Conservation (phyloP, 1,284 basidiomycete genomes). For the Anthracocystis setariae region DNA sequence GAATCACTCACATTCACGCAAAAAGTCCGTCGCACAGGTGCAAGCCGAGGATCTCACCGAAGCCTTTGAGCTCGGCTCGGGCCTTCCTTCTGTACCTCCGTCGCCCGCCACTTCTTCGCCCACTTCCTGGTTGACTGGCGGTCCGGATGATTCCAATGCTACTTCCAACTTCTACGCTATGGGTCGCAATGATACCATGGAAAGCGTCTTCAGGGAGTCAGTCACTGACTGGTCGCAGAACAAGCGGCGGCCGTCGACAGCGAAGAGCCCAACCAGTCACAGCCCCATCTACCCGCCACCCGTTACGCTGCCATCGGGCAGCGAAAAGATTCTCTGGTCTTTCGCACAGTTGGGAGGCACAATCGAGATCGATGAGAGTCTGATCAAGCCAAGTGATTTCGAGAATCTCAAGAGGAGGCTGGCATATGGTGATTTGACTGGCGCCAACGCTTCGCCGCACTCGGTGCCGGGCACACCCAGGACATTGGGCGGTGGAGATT, state of each 20-base stretch:
- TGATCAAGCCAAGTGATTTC: slow-evolving; percentile 69
- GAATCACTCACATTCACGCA: slow-evolving; percentile 62
- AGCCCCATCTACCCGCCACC: slow-evolving; percentile 49
- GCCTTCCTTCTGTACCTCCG: slow-evolving; percentile 2
- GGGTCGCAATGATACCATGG: slow-evolving; percentile 67
- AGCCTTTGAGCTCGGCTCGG: slow-evolving; percentile 56
- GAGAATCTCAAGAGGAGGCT: slow-evolving; percentile 67
- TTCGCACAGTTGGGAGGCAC: slow-evolving; percentile 84
- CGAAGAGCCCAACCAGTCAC: slow-evolving; percentile 11
- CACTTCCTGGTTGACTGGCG: slow-evolving; percentile 10
- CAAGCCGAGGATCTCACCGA: slow-evolving; percentile 62
- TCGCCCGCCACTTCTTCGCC: slow-evolving; percentile 12
- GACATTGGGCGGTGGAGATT: slow-evolving; percentile 57
- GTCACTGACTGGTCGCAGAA: slow-evolving; percentile 58
- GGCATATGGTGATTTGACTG: slow-evolving; percentile 57
- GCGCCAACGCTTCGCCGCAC: slow-evolving; percentile 48
- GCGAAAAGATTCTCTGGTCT: slow-evolving; percentile 82
- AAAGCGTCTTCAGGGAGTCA: slow-evolving; percentile 66
- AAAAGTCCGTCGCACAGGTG: slow-evolving; percentile 59
- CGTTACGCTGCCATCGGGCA: slow-evolving; percentile 67
- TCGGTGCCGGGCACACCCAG: slow-evolving; percentile 42
- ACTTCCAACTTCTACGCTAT: slow-evolving; percentile 55
- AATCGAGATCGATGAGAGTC: slow-evolving; percentile 71
- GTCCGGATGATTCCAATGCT: slow-evolving; percentile 8
- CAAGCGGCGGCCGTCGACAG: slow-evolving; percentile 11